Percentiles rank a stretch among this genome's conserved stretches.
Conservation (phyloP, 1,284 basidiomycete species). For the Puccinia novopanici region DNA sequence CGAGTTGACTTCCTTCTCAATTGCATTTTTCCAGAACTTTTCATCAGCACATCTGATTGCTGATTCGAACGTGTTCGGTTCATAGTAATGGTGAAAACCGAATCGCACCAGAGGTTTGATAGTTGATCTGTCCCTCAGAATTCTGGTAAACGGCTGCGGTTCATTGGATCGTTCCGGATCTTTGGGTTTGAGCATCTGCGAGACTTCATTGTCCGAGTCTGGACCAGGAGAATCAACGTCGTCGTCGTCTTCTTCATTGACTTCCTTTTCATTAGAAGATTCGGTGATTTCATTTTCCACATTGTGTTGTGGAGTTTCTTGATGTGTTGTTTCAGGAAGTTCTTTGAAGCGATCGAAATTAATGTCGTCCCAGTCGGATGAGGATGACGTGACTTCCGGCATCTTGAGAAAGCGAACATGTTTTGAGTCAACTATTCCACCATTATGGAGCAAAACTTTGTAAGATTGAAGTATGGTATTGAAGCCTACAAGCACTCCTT, state of each 20-base stretch:
- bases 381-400: background rate
- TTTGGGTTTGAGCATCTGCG: background rate
- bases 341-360: background rate
- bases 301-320: no score
- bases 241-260: no score
- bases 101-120: background rate
- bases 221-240: no score
- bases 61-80: slow-evolving; percentile 10
- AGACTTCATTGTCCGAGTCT: background rate
- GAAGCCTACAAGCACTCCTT: background rate
- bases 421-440: background rate
- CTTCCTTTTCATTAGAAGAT: no score
- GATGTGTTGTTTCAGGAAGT: background rate
- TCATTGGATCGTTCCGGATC: no score
- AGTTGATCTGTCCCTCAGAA: background rate
- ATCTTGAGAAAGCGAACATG: background rate
- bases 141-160: background rate
- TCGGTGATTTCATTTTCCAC: no score
- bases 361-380: background rate
- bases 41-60: background rate
- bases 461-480: background rate
- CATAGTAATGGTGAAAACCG: slow-evolving; percentile 11
- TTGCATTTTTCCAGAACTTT: background rate
- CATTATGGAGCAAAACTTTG: background rate
- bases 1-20: background rate